Conservation (phyloP, 169 alveolate genomes). For the Plasmodium gaboni region DNA sequence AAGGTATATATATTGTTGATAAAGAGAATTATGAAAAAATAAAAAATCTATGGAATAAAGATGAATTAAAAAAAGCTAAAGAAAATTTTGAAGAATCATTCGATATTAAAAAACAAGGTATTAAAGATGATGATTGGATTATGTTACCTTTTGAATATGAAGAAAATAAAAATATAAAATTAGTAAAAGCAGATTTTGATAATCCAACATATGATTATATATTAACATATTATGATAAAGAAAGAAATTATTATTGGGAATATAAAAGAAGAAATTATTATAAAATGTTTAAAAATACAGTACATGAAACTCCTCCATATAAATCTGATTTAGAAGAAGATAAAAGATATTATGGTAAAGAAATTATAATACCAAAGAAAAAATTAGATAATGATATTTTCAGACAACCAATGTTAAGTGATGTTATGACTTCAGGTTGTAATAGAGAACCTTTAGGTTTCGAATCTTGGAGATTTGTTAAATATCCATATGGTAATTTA, state of each 20-base stretch:
- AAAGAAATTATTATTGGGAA: constrained; percentile 79
- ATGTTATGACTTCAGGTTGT: constrained; percentile 81
- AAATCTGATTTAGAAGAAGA: constrained; percentile 62
- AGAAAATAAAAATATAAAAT: constrained; percentile 79
- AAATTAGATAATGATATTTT: constrained; percentile 83
- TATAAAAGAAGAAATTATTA: constrained; percentile 81
- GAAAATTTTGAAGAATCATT: constrained; percentile 36
- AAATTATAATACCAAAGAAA: constrained; percentile 79
- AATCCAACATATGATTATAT: constrained; percentile 86
- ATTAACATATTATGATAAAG: constrained; percentile 83
- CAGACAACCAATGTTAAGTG: constrained; percentile 87
- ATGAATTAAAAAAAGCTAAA: constrained; percentile 55
- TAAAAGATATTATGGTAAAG: constrained; percentile 71
- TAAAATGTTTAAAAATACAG: constrained; percentile 67
- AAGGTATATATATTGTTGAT: constrained; percentile 79
- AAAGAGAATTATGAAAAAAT: constrained; percentile 64
- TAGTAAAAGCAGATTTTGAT: constrained; percentile 82
- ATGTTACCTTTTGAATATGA: constrained; percentile 82
- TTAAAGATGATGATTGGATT: constrained; percentile 74
- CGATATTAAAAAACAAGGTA: constrained; percentile 70
- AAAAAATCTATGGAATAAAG: constrained; percentile 73
- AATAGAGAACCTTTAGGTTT: constrained; percentile 57
- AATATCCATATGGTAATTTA: constrained; percentile 76
- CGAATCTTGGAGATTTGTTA: constrained; percentile 73
- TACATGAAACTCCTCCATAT: constrained; percentile 62